Evolutionary conservation across 352 stramenopile genomes (phyloP).

Genomic region (Globisporangium irregulare): DNA sequence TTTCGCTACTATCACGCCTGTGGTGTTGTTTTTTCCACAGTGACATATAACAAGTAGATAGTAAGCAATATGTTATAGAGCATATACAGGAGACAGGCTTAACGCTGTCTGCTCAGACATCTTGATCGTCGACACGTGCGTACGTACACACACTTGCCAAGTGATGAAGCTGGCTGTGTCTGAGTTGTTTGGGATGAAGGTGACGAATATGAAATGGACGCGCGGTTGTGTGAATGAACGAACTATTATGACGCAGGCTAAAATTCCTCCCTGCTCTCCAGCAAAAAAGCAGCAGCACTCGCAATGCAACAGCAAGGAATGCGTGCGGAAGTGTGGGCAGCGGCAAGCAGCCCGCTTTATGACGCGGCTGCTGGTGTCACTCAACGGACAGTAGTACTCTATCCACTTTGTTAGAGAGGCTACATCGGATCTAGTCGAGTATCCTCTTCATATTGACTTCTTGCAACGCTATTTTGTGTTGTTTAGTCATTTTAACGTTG

Average conservation of each 20-base stretch:
- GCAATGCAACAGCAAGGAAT: background rate
- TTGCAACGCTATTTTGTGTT: background rate
- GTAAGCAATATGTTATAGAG: background rate
- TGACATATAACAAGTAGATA: background rate
- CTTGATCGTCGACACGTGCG: background rate
- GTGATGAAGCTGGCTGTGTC: background rate
- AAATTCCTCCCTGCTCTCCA: background rate
- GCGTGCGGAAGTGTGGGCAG: background rate
- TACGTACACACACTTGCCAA: background rate
- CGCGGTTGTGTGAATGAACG: too few species aligned
- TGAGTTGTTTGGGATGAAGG: too few species aligned
- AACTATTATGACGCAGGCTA: too few species aligned
- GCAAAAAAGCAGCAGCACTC: background rate
- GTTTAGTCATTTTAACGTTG: background rate
- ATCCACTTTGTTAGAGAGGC: background rate
- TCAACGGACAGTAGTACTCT: background rate
- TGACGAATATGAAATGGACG: too few species aligned
- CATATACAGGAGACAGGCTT: background rate
- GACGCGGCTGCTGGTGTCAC: background rate
- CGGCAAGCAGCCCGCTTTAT: background rate
- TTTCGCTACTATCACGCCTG: background rate
- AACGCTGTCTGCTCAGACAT: background rate
- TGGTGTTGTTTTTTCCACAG: background rate
- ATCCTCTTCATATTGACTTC: background rate
- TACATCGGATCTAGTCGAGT: background rate